A percentile compares a stretch with the other conserved stretches of the same genome.
Conservation (phyloP, 176 grass and related monocot species). For the Neostapfia colusana region DNA sequence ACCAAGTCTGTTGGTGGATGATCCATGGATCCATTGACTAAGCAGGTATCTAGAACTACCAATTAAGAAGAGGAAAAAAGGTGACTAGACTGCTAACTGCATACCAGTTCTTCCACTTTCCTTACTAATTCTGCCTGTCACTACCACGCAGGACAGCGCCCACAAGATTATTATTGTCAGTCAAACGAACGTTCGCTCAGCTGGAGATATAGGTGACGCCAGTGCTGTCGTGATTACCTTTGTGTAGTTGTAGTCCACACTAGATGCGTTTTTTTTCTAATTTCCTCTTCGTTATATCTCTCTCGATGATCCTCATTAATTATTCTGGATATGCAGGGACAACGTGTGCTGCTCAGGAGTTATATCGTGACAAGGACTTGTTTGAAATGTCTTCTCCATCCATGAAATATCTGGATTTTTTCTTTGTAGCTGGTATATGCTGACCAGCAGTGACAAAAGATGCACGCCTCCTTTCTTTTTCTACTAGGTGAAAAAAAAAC, state of each 20-base stretch:
- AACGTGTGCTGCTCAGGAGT: constrained; percentile 15
- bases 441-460: no score
- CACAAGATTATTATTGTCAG: constrained; percentile 31
- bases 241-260: background rate
- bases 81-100: constrained; percentile 30
- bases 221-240: constrained; percentile 11
- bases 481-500: no score
- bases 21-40: constrained; percentile 10
- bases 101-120: constrained; percentile 18
- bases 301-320: background rate
- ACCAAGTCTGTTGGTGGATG: background rate
- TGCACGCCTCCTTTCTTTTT: no score
- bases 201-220: background rate
- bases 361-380: background rate
- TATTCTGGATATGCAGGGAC: background rate
- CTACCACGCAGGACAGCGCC: constrained; percentile 12
- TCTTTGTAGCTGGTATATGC: no score
- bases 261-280: background rate
- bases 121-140: constrained; percentile 1
- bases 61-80: constrained; percentile 35
- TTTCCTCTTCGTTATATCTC: background rate
- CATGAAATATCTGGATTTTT: no score
- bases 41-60: background rate
- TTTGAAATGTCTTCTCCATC: constrained; percentile 2
- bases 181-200: constrained; percentile 26